Evolutionary conservation across 768 basidiomycete species (phyloP).

Genomic region (Mycena crocata): DNA sequence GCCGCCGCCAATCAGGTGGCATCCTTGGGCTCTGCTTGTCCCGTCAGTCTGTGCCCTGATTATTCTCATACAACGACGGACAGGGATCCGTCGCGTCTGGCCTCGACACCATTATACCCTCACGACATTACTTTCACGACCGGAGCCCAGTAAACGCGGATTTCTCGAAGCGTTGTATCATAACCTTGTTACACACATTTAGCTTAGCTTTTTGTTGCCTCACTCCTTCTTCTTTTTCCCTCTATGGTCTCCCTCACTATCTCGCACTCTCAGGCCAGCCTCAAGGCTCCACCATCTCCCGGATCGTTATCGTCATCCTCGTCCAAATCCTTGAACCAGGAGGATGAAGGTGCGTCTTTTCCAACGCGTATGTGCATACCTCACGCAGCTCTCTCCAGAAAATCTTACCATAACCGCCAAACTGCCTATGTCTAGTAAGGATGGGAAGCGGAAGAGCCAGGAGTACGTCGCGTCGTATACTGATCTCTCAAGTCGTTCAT

Average conservation of each 20-base stretch:
- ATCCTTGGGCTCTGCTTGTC: not conserved
- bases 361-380: constrained; percentile 20
- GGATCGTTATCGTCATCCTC: constrained; percentile 59
- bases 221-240: constrained; percentile 33
- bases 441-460: constrained; percentile 68
- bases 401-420: constrained; percentile 78
- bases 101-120: constrained; percentile 35
- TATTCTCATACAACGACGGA: constrained; percentile 29
- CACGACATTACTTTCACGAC: constrained; percentile 33
- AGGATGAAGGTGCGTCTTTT: constrained; percentile 70
- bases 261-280: constrained; percentile 48
- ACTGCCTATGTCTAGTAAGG: constrained; percentile 56
- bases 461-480: constrained; percentile 65
- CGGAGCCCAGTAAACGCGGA: constrained; percentile 31
- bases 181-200: constrained; percentile 25
- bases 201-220: constrained; percentile 33
- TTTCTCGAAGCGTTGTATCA: constrained; percentile 34
- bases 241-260: constrained; percentile 50
- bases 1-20: not conserved
- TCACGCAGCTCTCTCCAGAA: constrained; percentile 56
- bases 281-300: constrained; percentile 51
- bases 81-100: constrained; percentile 33
- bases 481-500: constrained; percentile 25
- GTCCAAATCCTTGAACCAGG: constrained; percentile 66
- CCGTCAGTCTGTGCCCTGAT: constrained; percentile 1